Conservation (phyloP, 306 rosid species). For the Prunus mira region DNA sequence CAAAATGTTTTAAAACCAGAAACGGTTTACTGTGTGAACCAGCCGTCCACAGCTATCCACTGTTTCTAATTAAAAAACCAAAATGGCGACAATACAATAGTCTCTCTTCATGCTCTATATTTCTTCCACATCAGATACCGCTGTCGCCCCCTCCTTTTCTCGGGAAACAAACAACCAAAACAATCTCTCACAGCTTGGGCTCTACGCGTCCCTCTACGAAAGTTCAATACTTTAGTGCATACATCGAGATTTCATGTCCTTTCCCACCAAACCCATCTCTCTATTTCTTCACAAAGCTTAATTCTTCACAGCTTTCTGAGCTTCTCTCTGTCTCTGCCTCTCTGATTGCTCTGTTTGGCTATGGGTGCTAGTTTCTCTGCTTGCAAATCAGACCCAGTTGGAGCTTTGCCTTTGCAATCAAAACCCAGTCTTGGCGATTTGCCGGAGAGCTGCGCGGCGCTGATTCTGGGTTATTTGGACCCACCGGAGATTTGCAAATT, state of each 20-base stretch:
- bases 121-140: slow-evolving; percentile 34
- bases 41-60: background rate
- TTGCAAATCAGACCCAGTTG: slow-evolving; percentile 16
- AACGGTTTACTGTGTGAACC: background rate
- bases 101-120: slow-evolving; percentile 1
- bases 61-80: background rate
- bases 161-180: slow-evolving; percentile 36
- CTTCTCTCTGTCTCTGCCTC: background rate
- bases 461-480: slow-evolving; percentile 55
- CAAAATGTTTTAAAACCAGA: slow-evolving; percentile 2
- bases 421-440: slow-evolving; percentile 58
- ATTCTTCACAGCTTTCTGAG: background rate
- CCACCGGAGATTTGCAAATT: slow-evolving; percentile 77
- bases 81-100: background rate
- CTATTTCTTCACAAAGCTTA: background rate
- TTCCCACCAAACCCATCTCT: slow-evolving; percentile 8
- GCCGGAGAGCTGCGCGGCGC: slow-evolving; percentile 78
- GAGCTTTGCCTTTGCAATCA: slow-evolving; percentile 18
- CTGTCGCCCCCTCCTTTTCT: slow-evolving; percentile 42
- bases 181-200: slow-evolving; percentile 6
- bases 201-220: slow-evolving; percentile 2
- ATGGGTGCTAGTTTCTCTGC: slow-evolving; percentile 49
- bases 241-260: background rate
- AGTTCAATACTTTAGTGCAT: background rate
- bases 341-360: background rate